Base-by-base conservation (phyloP, 768 basidiomycete species). In the Filobasidium floriforme region DNA sequence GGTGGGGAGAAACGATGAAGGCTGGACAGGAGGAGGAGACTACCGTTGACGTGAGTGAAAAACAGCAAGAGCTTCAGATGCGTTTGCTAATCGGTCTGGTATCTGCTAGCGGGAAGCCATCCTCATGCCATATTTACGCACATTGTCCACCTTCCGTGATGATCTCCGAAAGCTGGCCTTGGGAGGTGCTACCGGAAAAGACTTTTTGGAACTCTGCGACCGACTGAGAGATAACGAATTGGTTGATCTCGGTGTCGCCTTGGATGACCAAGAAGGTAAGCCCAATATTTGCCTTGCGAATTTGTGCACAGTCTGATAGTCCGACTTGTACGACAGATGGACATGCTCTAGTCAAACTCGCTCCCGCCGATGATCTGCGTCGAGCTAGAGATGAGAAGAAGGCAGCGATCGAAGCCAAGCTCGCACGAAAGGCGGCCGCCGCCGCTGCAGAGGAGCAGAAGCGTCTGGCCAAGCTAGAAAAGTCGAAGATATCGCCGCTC, bases 221-320 rank as follows among this genome's bases (percentile, higher is more conserved):
- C 86, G 85, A 69, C 83, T 99, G 67, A 86, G 96, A 18, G 94
- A 98, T 75, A 81, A 84, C 41, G 93, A 96, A 73, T 81, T 97
- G 51, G 87, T 93, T 51, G 88, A 92, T n/a, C 82, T 98, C 60
- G 96, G 96, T 9, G 90, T 99, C 7, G 92, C 92, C 9, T 81
- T 99, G 41, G 96, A 98, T 76, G 96, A 99, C 81, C 90, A 92
- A 80, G 91, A 93, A 82, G 92, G 92, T 87, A 68, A 60, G 81
- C 77, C 11, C 10, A 40, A 61, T 19, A 22, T 26, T n/a, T 44
- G 32, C 29, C 55, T 24, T 55, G 54, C 61, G 12, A 37, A 1
- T 24, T 15, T 24, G 26, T 29, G 29, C 59, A 62, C 28, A 22
- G 26, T 29, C 69, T 67, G 29, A 65, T 62, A 41, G 41, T 62